Percentiles rank a stretch among this genome's conserved stretches.
phyloP scores from a whole-genome alignment of 108 stramenopile species.

The Skeletonema potamos region DNA sequence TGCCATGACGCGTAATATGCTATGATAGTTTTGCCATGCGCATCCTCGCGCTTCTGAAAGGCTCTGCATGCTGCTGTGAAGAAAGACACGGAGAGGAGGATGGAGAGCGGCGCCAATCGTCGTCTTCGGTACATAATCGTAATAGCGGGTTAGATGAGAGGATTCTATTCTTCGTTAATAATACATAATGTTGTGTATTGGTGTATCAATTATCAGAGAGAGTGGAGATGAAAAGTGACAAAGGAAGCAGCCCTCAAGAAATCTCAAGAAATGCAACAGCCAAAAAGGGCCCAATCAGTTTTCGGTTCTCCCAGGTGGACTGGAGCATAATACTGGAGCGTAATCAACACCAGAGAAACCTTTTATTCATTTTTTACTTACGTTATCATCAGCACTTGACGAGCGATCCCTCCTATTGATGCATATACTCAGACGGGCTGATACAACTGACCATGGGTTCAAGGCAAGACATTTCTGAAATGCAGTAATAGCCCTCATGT shows the following conservation, averaged over 20 bases:
- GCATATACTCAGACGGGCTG: slow-evolving; percentile 56
- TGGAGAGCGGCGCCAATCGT: neutral
- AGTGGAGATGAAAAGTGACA: no score
- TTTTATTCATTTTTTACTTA: neutral
- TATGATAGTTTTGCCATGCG: slow-evolving; percentile 27
- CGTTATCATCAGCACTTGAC: neutral
- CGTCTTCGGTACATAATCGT: neutral
- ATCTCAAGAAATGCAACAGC: no score
- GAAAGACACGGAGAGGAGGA: neutral
- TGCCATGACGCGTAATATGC: slow-evolving; percentile 50
- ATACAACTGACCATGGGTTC: slow-evolving; percentile 77
- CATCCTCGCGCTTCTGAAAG: neutral
- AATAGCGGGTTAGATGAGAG: no score
- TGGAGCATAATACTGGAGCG: no score
- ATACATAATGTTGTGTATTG: no score
- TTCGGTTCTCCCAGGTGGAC: no score
- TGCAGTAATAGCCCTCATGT: slow-evolving; percentile 42
- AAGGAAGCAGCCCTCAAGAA: no score
- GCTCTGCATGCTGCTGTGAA: neutral
- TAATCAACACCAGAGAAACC: no score
- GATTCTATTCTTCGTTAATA: no score
- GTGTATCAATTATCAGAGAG: no score
- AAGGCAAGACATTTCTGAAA: slow-evolving; percentile 66
- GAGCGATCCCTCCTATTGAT: neutral
- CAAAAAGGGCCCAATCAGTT: no score